Conservation (phyloP, 345 rosid species). For the Salix exigua region DNA sequence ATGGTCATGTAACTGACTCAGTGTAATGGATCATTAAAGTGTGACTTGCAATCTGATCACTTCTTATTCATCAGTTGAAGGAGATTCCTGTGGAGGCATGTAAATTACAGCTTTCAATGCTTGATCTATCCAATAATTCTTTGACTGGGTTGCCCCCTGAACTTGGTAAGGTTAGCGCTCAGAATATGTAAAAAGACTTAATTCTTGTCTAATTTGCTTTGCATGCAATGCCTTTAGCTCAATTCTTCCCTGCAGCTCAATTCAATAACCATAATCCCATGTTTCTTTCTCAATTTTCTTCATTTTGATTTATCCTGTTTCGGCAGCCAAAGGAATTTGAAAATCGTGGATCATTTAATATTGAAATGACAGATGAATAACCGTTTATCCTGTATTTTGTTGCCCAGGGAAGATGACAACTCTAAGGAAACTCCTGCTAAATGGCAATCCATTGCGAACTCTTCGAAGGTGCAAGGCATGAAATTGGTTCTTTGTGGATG, state of each 20-base stretch:
- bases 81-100: conserved; percentile 83
- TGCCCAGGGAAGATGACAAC: conserved; percentile 76
- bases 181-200: conserved; percentile 10
- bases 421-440: conserved; percentile 65
- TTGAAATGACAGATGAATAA: background rate
- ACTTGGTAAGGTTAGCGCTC: conserved; percentile 55
- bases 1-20: background rate
- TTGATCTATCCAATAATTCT: conserved; percentile 93
- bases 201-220: background rate
- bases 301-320: background rate
- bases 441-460: conserved; percentile 85
- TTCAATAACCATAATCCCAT: background rate
- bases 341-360: background rate
- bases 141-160: conserved; percentile 81
- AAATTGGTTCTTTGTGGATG: conserved; percentile 10
- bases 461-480: conserved; percentile 61
- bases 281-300: background rate
- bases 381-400: background rate
- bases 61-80: conserved; percentile 54
- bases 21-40: background rate
- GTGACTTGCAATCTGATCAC: conserved; percentile 13
- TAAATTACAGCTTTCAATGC: conserved; percentile 58
- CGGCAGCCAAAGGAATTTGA: background rate
- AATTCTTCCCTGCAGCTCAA: too few relatives aligned
- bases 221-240: too few relatives aligned